Evolutionary conservation across 306 rosid genomes (phyloP).

Genomic region (Malus domestica): ASM211411v1 NC_041790.1:31775001-31775500

Average conservation of each 20-base stretch:
- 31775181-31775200: slow-evolving; percentile 38
- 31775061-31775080: slow-evolving; percentile 91
- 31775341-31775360: background rate
- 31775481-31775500: slow-evolving; percentile 96
- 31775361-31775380: slow-evolving; percentile 23
- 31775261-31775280: slow-evolving; percentile 62
- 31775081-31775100: slow-evolving; percentile 99
- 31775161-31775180: slow-evolving; percentile 94
- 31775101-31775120: slow-evolving; percentile 63
- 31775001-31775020: slow-evolving; percentile 83
- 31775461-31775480: slow-evolving; percentile 98
- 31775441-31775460: slow-evolving; percentile 81
- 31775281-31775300: slow-evolving; percentile 39
- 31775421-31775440: slow-evolving; percentile 70
- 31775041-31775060: slow-evolving; percentile 95
- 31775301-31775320: slow-evolving; percentile 15
- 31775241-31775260: slow-evolving; percentile 70
- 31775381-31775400: slow-evolving; percentile 45
- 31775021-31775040: slow-evolving; percentile 78
- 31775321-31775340: background rate
- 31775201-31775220: slow-evolving; percentile 32
- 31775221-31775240: slow-evolving; percentile 48
- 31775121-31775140: slow-evolving; percentile 57
- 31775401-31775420: slow-evolving; percentile 27
- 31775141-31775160: slow-evolving; percentile 94